Percentiles rank a stretch among this genome's conserved stretches.
These are phyloP conservation scores for Aspergillus quadricinctus DNA, from an alignment of 2,329 filamentous ascomycete species.

Conservation along the genomic window DNA sequence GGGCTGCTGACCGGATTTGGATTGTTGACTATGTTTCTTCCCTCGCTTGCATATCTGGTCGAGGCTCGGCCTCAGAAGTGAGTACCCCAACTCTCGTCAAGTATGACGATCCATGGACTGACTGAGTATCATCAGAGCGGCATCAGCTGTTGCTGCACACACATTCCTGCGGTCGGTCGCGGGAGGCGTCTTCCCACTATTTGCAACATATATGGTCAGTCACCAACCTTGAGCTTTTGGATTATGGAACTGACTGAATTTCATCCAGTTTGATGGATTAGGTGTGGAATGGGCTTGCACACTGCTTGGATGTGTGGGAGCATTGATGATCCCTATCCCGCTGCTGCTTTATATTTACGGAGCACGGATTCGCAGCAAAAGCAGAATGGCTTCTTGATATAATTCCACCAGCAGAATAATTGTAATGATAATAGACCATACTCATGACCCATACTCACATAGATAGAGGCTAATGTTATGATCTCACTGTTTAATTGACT, in stretches of 20 bases:
- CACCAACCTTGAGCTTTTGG: neutral
- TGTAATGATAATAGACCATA: neutral
- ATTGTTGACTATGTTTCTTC: slow-evolving; percentile 46
- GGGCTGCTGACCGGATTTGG: slow-evolving; percentile 45
- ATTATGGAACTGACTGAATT: neutral
- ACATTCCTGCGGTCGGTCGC: slow-evolving; percentile 44
- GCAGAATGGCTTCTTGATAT: slow-evolving; percentile 1
- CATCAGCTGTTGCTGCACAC: slow-evolving; percentile 48
- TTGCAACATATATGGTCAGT: slow-evolving; percentile 14
- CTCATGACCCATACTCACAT: neutral
- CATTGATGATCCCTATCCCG: slow-evolving; percentile 25
- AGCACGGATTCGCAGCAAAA: slow-evolving; percentile 5
- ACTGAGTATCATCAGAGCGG: slow-evolving; percentile 33
- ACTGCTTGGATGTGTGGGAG: slow-evolving; percentile 26
- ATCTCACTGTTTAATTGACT: neutral
- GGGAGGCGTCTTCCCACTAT: slow-evolving; percentile 36
- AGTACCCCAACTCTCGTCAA: neutral
- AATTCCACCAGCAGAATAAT: neutral
- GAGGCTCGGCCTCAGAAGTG: slow-evolving; percentile 23
- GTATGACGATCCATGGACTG: neutral
- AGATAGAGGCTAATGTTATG: neutral
- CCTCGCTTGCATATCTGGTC: slow-evolving; percentile 45
- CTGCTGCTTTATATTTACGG: slow-evolving; percentile 15
- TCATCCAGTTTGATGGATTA: slow-evolving; percentile 24
- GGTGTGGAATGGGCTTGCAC: slow-evolving; percentile 30